Percentiles rank a stretch among this genome's conserved stretches.
These are phyloP conservation scores for Candida taoyuanica DNA, from an alignment of 805 yeast species.

Conservation along the genomic window DNA sequence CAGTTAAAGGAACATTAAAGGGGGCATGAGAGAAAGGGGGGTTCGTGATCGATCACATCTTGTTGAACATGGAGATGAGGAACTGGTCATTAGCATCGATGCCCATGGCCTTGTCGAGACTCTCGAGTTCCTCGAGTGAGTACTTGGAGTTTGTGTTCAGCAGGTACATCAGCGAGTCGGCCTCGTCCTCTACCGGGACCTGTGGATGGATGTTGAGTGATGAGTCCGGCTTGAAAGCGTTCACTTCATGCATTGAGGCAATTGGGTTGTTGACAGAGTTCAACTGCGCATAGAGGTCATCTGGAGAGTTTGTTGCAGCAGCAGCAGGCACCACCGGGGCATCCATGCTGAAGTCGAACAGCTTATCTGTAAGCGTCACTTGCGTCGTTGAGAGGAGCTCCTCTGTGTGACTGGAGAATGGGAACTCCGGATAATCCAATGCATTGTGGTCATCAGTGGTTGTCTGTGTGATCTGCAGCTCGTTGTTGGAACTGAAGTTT, in stretches of 20 bases:
- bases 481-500: conserved; percentile 8
- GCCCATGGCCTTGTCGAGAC: conserved; percentile 28
- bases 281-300: conserved; percentile 3
- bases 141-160: conserved; percentile 21
- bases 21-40: not conserved
- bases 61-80: conserved; percentile 25
- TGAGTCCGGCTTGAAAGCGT: conserved; percentile 4
- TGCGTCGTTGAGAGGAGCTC: conserved; percentile 1
- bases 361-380: not conserved
- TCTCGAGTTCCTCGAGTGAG: conserved; percentile 25
- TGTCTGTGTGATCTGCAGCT: conserved; percentile 4
- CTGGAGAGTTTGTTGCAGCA: not conserved
- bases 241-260: not conserved
- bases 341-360: conserved; percentile 6
- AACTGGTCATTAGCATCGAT: conserved; percentile 24
- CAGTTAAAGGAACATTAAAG: not conserved
- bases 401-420: not conserved
- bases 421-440: conserved; percentile 5
- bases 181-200: conserved; percentile 9
- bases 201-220: conserved; percentile 1
- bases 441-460: not conserved
- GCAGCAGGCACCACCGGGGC: not conserved
- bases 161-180: conserved; percentile 22
- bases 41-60: no score
- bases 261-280: not conserved